Evolutionary conservation across 23 red algal genomes (phyloP), one percentile per base, ranked within the genome.

Genomic region (Gracilaria vermiculophylla): DNA sequence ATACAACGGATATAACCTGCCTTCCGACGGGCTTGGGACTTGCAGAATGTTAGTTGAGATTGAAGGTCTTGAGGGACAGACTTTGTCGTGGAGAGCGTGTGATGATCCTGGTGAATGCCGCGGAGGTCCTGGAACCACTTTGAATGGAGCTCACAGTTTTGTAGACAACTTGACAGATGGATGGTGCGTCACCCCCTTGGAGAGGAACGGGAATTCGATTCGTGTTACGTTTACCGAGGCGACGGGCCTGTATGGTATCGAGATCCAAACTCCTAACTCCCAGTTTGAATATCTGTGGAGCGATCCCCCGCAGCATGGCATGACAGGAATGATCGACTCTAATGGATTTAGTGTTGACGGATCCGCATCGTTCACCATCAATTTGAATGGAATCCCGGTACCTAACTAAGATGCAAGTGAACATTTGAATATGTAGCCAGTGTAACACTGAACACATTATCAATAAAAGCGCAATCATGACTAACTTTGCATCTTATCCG

Each of bases 111-210:
- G 53, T 21, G 78, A 82, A 48, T 82, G 78, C 25, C 13, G 2
- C 28, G 78, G 56, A 64, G 53, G 35, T 60, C 54, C 36, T 0
- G 31, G 53, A 31, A 21, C 50, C 4, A 48, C 23, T 44, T 33
- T 82, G 33, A 82, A 19, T 40, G 78, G 13, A 5, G 3, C 3
- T 51, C 78, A 82, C 43, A 39, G 28, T 1, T 82, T 39, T 43
- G 33, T 82, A 10, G 60, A 64, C 32, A 19, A 64, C 31, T 33
- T 62, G 33, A 39, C 54, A 40, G 78, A 82, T 47, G 78, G 78
- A 66, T 82, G 78, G 78, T 82, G 78, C n/a, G 78, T 82, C 0
- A 62, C 41, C 7, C 78, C 78, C 8, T 29, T 82, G 78, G 78
- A 82, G 7, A 64, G 36, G 33, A 82, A 64, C 2, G 78, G 78